Base-by-base conservation (phyloP, 2,329 filamentous ascomycete species). In the Colletotrichum camelliae region DNA sequence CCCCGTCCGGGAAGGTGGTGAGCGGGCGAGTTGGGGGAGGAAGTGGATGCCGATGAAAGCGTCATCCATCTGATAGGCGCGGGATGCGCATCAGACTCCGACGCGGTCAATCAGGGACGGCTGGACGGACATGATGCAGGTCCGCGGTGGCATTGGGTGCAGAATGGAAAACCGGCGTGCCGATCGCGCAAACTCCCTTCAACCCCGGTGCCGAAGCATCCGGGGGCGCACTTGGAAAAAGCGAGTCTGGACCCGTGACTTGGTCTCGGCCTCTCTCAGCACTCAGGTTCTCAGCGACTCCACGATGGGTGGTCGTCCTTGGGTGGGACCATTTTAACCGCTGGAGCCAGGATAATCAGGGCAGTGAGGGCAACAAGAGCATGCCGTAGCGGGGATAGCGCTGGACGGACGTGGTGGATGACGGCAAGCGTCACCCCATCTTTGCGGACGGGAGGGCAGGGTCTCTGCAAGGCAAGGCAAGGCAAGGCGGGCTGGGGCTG, bases 351-450 rank as follows among this genome's bases (percentile, higher is more conserved):
- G 39, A 55, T 58, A 74, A 64, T 57, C 24, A 75, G 31, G 52
- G 58, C 55, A 68, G 31, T 29, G 35, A 55, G 48, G 69, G 52
- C 70, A 73, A 24, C 16, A 24, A 48, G 52, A 52, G 35, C 70
- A 73, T 31, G 35, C 48, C 33, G 69, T 67, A 43, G 70, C 37
- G 70, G 64, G 35, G 61, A 35, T 16, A 57, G 57, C 33, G 64
- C 62, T 62, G 58, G 18, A 65, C 21, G 33, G 27, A 65, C 9
- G 21, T 48, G 48, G 43, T 52, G 35, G 58, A 74, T 74, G 70
- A 76, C 74, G 74, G 58, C 70, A 74, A 65, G 70, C 60, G 74
- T 69, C 48, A 69, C 58, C 57, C 70, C 74, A 60, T 67, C 60
- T 43, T 71, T 58, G 62, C 55, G 43, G 37, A 39, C 55, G 60